Percentiles rank a stretch among this genome's conserved stretches.
Conservation (phyloP, 2,329 filamentous ascomycete species). For the Ophiostoma triangulosporum region DNA sequence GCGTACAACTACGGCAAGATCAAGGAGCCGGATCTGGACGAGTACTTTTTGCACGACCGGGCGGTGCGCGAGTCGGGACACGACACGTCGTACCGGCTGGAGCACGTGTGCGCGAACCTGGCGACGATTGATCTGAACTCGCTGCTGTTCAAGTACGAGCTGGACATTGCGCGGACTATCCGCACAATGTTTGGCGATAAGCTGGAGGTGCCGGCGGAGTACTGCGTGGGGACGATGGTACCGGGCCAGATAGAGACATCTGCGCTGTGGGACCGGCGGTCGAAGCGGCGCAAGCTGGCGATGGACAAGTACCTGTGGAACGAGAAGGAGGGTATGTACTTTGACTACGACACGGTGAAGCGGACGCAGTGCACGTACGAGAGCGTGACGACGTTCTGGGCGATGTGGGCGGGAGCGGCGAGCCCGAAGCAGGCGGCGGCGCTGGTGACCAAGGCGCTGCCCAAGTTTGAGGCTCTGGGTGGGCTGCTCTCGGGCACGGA, state of each 20-base stretch:
- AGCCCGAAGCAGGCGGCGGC: conserved; percentile 74
- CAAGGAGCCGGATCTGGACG: conserved; percentile 74
- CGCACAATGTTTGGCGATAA: conserved; percentile 72
- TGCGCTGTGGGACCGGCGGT: conserved; percentile 78
- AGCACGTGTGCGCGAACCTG: conserved; percentile 73
- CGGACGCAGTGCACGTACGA: conserved; percentile 75
- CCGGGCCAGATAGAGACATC: conserved; percentile 67
- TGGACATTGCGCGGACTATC: conserved; percentile 79
- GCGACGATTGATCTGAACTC: conserved; percentile 94
- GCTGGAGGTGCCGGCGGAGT: conserved; percentile 70
- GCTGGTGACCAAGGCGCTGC: conserved; percentile 69
- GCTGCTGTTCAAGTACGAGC: conserved; percentile 91
- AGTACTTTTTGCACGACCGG: conserved; percentile 92
- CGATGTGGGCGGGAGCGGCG: conserved; percentile 86
- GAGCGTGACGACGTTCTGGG: conserved; percentile 89
- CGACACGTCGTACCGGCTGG: conserved; percentile 88
- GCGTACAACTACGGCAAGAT: conserved; percentile 74
- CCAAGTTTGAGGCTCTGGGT: conserved; percentile 76
- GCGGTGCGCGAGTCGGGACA: conserved; percentile 94
- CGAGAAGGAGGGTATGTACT: conserved; percentile 86
- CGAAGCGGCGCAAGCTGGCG: conserved; percentile 65
- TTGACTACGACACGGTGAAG: conserved; percentile 85
- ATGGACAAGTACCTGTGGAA: conserved; percentile 96
- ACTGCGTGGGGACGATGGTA: conserved; percentile 53
- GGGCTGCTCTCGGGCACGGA: conserved; percentile 84